Conservation (phyloP, 1,139 yeast species). For the Debaryomyces fabryi region DNA sequence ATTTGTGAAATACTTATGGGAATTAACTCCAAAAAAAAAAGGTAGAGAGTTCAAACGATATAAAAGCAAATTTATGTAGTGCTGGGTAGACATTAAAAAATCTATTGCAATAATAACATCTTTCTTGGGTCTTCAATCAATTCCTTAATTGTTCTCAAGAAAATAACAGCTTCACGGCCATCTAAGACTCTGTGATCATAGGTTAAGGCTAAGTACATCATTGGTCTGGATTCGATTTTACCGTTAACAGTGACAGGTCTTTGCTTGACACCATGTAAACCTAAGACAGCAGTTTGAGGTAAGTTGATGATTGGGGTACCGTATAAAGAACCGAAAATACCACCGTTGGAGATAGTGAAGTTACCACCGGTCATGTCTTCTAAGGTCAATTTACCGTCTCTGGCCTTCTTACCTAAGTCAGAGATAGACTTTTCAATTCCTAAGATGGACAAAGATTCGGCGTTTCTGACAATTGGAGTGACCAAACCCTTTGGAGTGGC, state of each 20-base stretch:
- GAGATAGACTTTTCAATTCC: conserved; percentile 89
- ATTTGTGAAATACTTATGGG: conserved; percentile 1
- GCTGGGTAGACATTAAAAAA: neutral
- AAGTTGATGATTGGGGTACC: conserved; percentile 98
- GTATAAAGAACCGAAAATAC: conserved; percentile 95
- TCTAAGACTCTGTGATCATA: conserved; percentile 98
- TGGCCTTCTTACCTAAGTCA: conserved; percentile 85
- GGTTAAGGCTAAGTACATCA: conserved; percentile 99
- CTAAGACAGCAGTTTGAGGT: conserved; percentile 98
- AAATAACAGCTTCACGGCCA: conserved; percentile 98
- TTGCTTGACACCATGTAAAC: conserved; percentile 96
- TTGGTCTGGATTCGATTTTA: conserved; percentile 94
- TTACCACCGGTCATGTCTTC: conserved; percentile 99
- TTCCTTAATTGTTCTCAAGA: conserved; percentile 94
- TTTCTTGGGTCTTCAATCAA: conserved; percentile 98
- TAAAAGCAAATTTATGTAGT: conserved; percentile 5
- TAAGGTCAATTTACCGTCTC: conserved; percentile 93
- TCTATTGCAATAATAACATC: conserved; percentile 74
- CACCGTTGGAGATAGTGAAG: conserved; percentile 98
- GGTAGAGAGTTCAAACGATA: conserved; percentile 2
- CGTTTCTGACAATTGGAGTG: conserved; percentile 97
- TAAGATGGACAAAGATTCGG: conserved; percentile 85
- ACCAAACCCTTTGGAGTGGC: conserved; percentile 99
- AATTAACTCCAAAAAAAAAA: conserved; percentile 1
- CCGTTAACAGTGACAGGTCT: conserved; percentile 98